Percentiles rank a stretch among this genome's conserved stretches.
phyloP scores from a whole-genome alignment of 768 basidiomycete genomes.

The Pilatotrama ljubarskyi region DNA sequence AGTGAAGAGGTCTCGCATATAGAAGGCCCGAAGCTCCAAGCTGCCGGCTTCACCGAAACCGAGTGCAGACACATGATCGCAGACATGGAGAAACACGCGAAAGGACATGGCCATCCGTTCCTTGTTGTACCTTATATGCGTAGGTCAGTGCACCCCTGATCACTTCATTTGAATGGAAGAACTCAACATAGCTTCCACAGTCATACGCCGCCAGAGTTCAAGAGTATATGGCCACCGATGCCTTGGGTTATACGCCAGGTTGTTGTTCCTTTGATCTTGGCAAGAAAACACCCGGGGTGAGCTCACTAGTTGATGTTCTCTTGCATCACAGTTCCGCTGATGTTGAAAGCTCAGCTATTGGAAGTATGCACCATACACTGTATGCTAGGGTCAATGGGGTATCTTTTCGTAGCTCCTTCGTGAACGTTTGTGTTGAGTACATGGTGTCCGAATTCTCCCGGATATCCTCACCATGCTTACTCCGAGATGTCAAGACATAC shows the following conservation, averaged over 20 bases:
- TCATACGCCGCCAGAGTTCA: conserved; percentile 41
- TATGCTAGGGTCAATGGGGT: conserved; percentile 23
- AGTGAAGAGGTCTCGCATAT: conserved; percentile 41
- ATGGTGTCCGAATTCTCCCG: no score
- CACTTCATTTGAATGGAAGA: no score
- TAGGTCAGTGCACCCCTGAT: conserved; percentile 28
- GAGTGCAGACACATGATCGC: conserved; percentile 33
- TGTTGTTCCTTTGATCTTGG: conserved; percentile 38
- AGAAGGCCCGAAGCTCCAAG: conserved; percentile 32
- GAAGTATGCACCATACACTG: conserved; percentile 39
- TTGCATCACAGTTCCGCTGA: neutral
- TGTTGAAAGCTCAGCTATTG: conserved; percentile 32
- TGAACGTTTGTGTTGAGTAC: no score
- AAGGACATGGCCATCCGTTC: conserved; percentile 37
- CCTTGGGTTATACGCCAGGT: conserved; percentile 42
- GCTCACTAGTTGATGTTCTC: neutral
- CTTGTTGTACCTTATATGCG: conserved; percentile 38
- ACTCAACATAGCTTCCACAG: conserved; percentile 22
- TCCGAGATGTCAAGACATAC: no score
- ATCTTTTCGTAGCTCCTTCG: no score
- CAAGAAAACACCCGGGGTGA: conserved; percentile 38
- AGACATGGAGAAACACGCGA: conserved; percentile 33
- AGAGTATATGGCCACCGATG: conserved; percentile 39
- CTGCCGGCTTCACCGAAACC: conserved; percentile 26
- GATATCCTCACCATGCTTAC: no score